Evolutionary conservation across 371 early-diverging fungal genomes (phyloP).

Genomic region (Syncephalis plumigaleata): DNA sequence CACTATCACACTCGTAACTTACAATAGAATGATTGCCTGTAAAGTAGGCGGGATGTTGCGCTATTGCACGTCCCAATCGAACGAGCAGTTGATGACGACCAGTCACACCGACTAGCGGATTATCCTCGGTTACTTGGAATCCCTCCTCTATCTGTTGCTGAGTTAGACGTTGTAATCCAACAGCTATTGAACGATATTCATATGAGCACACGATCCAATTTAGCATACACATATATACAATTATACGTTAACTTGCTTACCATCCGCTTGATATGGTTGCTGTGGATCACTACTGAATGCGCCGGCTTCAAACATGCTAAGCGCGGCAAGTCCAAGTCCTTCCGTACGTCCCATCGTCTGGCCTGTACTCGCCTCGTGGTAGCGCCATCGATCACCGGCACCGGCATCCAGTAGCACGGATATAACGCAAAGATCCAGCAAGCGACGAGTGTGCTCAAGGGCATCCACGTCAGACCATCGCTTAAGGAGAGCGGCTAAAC

Average conservation of each 20-base stretch:
- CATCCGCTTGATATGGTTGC: slow-evolving; percentile 50
- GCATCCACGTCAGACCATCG: slow-evolving; percentile 15
- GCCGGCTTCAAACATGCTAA: slow-evolving; percentile 72
- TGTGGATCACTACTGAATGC: slow-evolving; percentile 40
- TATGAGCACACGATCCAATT: not conserved
- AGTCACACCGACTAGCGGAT: slow-evolving; percentile 68
- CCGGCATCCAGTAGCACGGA: slow-evolving; percentile 89
- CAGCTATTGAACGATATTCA: no score
- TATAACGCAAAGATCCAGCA: slow-evolving; percentile 72
- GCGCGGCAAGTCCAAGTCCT: slow-evolving; percentile 73
- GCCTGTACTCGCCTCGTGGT: slow-evolving; percentile 26
- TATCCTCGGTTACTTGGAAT: slow-evolving; percentile 61
- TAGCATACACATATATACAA: not conserved
- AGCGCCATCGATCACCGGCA: slow-evolving; percentile 71
- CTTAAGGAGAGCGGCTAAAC: slow-evolving; percentile 24
- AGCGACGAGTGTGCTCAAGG: slow-evolving; percentile 42
- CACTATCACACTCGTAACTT: no score
- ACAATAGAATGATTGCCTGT: slow-evolving; percentile 10
- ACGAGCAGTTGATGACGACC: slow-evolving; percentile 58
- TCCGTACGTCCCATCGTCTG: slow-evolving; percentile 51
- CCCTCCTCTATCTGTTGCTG: slow-evolving; percentile 38
- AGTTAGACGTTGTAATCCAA: slow-evolving; percentile 31
- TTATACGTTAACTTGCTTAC: not conserved
- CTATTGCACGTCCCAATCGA: slow-evolving; percentile 39
- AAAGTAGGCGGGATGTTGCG: slow-evolving; percentile 38